Evolutionary conservation across 495 filamentous ascomycete species (phyloP), one percentile per base, ranked within the genome.

Genomic region (Trichoderma parareesei): DNA sequence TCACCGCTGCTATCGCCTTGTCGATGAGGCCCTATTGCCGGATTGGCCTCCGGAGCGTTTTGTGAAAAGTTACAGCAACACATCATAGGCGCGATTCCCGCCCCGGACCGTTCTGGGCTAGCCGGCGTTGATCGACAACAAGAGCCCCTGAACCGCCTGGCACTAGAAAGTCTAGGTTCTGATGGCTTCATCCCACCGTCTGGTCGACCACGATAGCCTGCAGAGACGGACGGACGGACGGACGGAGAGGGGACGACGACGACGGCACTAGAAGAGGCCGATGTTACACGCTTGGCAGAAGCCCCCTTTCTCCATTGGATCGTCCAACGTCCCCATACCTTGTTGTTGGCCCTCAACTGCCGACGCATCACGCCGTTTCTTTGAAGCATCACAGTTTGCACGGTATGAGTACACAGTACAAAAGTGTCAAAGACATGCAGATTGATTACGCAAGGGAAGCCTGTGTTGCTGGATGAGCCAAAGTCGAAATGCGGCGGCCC

Each of bases 91-190:
- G 27, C 20, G 53, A 57, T 57, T 57, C 53, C 11, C 53, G 53
- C 53, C 27, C 33, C 5, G 27, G 53, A 9, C 8, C 10, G 20
- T 16, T 33, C 27, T 20, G 53, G 13, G 4, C 33, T 35, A 14
- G 33, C 20, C 37, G 2, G 20, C 20, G n/a, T 49, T 57, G 53
- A 57, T 57, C 53, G 53, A 49, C 46, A 27, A 27, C 20, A 37
- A 35, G 49, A 57, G 53, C 53, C 53, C 53, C 53, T 57, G 53
- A 57, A 35, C 11, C 27, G 53, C 53, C 48, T 46, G 48, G 48
- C 48, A 20, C 48, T 55, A 33, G 40, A 33, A 8, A 55, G 53
- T 33, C 53, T 37, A 57, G 53, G 20, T 57, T 35, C 27, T 35
- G 11, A 57, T 16, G 27, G 53, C 53, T 49, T 49, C 13, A 38